These are phyloP conservation scores for Eimeria praecox DNA, from an alignment of 169 alveolate species.

Conservation along the genomic window DNA sequence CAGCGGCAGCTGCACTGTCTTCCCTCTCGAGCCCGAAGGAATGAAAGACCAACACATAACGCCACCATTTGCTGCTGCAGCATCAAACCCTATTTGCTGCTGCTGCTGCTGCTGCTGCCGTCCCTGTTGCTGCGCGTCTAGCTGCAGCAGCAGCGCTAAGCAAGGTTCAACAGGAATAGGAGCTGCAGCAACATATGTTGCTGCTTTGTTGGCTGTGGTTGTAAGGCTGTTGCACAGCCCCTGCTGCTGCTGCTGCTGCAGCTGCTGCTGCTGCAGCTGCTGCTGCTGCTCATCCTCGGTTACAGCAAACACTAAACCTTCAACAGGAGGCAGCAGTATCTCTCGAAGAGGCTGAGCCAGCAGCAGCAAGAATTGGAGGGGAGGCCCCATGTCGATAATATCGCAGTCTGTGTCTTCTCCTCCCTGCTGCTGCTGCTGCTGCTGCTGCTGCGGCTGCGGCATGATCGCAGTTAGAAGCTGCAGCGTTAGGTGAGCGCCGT, in stretches of 20 bases:
- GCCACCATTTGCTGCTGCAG: constrained; percentile 64
- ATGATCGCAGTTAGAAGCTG: constrained; percentile 74
- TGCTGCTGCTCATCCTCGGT: background rate
- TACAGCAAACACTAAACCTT: constrained; percentile 45
- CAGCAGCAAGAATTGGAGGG: constrained; percentile 47
- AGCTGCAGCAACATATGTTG: constrained; percentile 44
- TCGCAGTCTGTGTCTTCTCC: constrained; percentile 54
- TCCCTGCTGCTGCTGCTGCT: constrained; percentile 72
- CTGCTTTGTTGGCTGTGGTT: background rate
- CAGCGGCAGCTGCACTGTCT: constrained; percentile 54
- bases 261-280: constrained; percentile 42
- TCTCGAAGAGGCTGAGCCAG: constrained; percentile 59
- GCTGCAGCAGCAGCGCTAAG: constrained; percentile 58
- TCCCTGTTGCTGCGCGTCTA: constrained; percentile 33
- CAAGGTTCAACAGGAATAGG: constrained; percentile 74
- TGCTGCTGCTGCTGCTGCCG: constrained; percentile 23
- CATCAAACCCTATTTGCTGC: constrained; percentile 53
- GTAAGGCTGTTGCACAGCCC: constrained; percentile 16
- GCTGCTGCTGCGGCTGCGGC: constrained; percentile 77
- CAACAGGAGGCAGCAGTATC: constrained; percentile 66
- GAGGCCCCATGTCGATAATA: constrained; percentile 36
- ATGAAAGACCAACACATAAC: constrained; percentile 64
- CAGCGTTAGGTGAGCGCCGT: constrained; percentile 69
- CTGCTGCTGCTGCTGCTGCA: constrained; percentile 15
- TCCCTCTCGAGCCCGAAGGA: constrained; percentile 1